phyloP scores from a whole-genome alignment of 2,329 filamentous ascomycete species.

The Paraphaeosphaeria minitans region DNA sequence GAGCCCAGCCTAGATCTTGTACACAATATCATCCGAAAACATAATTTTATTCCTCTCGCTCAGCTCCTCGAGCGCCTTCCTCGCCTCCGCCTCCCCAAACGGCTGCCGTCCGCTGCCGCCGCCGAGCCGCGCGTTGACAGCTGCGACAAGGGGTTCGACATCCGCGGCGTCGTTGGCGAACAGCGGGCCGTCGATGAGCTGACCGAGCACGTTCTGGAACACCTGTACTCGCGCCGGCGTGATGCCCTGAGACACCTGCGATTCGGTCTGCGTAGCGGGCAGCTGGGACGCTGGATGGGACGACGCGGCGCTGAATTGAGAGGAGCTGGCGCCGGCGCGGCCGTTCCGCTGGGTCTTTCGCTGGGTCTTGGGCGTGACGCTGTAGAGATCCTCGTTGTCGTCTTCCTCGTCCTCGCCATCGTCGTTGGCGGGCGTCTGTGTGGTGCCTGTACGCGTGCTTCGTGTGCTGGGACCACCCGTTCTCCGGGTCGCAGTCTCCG shows the following conservation, averaged over 20 bases:
- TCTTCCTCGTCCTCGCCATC: constrained; percentile 60
- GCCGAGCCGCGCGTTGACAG: constrained; percentile 76
- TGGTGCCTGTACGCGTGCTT: constrained; percentile 32
- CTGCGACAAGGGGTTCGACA: constrained; percentile 73
- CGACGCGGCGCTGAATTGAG: constrained; percentile 75
- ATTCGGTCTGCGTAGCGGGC: constrained; percentile 57
- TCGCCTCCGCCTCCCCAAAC: constrained; percentile 75
- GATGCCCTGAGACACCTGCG: constrained; percentile 56
- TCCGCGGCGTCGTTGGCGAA: constrained; percentile 86
- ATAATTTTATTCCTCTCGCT: constrained; percentile 88
- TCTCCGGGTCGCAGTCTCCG: constrained; percentile 37
- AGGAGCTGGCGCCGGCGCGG: constrained; percentile 43
- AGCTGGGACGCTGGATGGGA: constrained; percentile 78
- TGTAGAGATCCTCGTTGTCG: constrained; percentile 61
- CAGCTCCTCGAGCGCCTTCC: constrained; percentile 78
- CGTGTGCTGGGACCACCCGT: constrained; percentile 47
- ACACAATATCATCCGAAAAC: constrained; percentile 58
- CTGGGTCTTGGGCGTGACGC: constrained; percentile 55
- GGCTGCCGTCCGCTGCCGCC: constrained; percentile 60
- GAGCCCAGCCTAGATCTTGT: constrained; percentile 48
- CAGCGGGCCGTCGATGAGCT: constrained; percentile 78
- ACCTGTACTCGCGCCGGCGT: constrained; percentile 66
- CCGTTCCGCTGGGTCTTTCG: constrained; percentile 52
- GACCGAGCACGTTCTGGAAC: constrained; percentile 83
- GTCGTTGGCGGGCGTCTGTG: constrained; percentile 42